Conservation (phyloP, 345 rosid genomes). For the Arabidopsis suecica region DNA sequence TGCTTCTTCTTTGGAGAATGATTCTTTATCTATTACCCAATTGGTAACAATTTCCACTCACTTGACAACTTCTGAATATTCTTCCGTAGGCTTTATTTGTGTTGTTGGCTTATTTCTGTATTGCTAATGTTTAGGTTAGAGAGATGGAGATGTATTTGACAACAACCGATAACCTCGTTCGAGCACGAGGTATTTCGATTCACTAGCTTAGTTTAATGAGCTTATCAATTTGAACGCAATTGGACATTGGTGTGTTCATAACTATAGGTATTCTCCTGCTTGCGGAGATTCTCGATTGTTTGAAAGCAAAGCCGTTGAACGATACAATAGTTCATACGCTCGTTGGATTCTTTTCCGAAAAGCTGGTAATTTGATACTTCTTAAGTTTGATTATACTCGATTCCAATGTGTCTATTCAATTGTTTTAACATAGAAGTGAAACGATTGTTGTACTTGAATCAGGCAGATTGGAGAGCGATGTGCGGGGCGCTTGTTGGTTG, state of each 20-base stretch:
- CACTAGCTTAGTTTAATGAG: not conserved
- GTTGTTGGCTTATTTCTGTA: not conserved
- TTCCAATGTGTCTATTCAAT: not conserved
- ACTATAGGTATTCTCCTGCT: conserved; percentile 76
- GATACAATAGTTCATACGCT: conserved; percentile 62
- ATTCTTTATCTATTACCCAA: conserved; percentile 51
- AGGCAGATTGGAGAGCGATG: conserved; percentile 95
- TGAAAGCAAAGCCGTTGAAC: conserved; percentile 65
- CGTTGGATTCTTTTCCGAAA: conserved; percentile 65
- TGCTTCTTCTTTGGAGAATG: conserved; percentile 66
- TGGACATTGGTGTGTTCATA: not conserved
- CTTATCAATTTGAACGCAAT: not conserved
- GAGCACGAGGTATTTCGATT: conserved; percentile 68
- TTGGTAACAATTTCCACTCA: conserved; percentile 51
- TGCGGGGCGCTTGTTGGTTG: conserved; percentile 94
- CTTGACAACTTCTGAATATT: not conserved
- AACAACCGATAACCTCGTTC: conserved; percentile 64
- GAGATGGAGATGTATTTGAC: conserved; percentile 93
- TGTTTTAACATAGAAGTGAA: not conserved
- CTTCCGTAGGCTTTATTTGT: not conserved
- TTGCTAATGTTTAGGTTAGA: conserved; percentile 55
- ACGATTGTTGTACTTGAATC: conserved; percentile 43
- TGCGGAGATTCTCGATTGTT: conserved; percentile 63
- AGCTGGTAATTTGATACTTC: conserved; percentile 64
- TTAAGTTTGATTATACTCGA: not conserved